Conservation (phyloP, 495 filamentous ascomycete species). For the Neurospora hispaniola region DNA sequence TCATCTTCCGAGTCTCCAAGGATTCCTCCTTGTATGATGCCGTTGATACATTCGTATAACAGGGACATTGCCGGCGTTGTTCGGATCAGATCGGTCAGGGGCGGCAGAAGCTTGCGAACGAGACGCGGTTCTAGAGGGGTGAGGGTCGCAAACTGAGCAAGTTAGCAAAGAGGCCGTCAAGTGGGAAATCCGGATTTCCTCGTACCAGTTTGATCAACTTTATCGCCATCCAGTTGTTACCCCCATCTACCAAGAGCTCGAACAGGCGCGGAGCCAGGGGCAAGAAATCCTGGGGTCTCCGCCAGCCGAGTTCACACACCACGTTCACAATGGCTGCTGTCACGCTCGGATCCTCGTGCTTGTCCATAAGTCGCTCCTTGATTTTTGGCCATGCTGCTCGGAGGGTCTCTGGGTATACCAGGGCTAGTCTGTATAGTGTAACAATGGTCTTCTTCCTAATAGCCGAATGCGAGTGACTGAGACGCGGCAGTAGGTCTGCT, state of each 20-base stretch:
- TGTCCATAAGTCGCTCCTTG: slow-evolving; percentile 86
- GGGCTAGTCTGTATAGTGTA: slow-evolving; percentile 78
- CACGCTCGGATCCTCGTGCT: slow-evolving; percentile 81
- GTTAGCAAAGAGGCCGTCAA: neutral
- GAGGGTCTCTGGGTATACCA: slow-evolving; percentile 91
- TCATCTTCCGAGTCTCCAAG: slow-evolving; percentile 65
- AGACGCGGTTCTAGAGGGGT: slow-evolving; percentile 88
- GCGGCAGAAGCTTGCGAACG: slow-evolving; percentile 87
- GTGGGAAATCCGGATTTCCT: neutral
- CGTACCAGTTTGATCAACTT: slow-evolving; percentile 93
- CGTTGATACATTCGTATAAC: slow-evolving; percentile 96
- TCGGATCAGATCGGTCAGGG: slow-evolving; percentile 81
- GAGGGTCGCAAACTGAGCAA: slow-evolving; percentile 75
- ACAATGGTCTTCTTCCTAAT: slow-evolving; percentile 93
- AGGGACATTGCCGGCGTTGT: slow-evolving; percentile 95
- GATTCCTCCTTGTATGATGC: slow-evolving; percentile 93
- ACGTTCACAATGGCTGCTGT: slow-evolving; percentile 94
- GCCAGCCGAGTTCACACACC: slow-evolving; percentile 90
- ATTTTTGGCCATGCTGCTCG: slow-evolving; percentile 93
- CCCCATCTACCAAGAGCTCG: slow-evolving; percentile 79
- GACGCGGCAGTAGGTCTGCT: slow-evolving; percentile 72
- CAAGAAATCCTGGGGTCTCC: slow-evolving; percentile 86
- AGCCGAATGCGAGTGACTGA: slow-evolving; percentile 69
- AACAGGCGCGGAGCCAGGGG: slow-evolving; percentile 86
- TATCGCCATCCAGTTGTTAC: slow-evolving; percentile 99